A percentile compares a stretch with the other conserved stretches of the same genome.
Evolutionary conservation across 352 stramenopile species (phyloP).

Genomic region (Lagenidium giganteum): DNA sequence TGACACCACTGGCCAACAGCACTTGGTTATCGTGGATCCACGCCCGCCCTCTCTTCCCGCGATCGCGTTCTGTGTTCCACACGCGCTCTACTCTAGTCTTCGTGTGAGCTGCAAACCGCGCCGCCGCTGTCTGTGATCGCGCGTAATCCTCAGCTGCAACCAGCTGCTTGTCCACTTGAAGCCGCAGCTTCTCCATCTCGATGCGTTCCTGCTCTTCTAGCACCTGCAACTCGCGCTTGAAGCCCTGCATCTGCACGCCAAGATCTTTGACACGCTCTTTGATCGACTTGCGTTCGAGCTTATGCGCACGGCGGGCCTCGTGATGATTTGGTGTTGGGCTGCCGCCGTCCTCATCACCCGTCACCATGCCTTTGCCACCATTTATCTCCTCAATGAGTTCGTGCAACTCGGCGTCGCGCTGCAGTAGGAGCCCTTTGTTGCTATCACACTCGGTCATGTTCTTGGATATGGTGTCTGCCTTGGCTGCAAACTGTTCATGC

Average conservation of each 20-base stretch:
- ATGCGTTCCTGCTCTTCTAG: slow-evolving; percentile 22
- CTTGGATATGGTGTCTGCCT: slow-evolving; percentile 10
- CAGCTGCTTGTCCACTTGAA: slow-evolving; percentile 6
- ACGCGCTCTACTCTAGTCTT: too few relatives aligned
- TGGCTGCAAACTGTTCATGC: slow-evolving; percentile 15
- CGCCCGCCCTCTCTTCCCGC: too few relatives aligned
- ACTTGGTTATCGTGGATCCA: too few relatives aligned
- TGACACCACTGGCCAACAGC: too few relatives aligned
- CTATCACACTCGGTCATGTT: slow-evolving; percentile 10
- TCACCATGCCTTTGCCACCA: slow-evolving; percentile 24
- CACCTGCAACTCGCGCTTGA: slow-evolving; percentile 18
- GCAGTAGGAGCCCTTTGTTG: too few relatives aligned
- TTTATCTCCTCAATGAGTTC: slow-evolving; percentile 59
- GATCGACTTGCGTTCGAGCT: slow-evolving; percentile 33
- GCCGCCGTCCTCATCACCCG: neutral
- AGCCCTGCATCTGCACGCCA: slow-evolving; percentile 8
- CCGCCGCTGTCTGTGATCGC: too few relatives aligned
- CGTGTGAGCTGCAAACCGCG: too few relatives aligned
- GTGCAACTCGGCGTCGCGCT: slow-evolving; percentile 28
- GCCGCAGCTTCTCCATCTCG: slow-evolving; percentile 9
- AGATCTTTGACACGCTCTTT: slow-evolving; percentile 37
- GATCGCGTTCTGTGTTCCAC: too few relatives aligned
- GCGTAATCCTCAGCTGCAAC: too few relatives aligned
- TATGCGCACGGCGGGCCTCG: slow-evolving; percentile 32
- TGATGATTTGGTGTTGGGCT: slow-evolving; percentile 18